Percentiles rank a stretch among this genome's conserved stretches.
Conservation (phyloP, 2,329 filamentous ascomycete species). For the Apiospora rasikravindrae region DNA sequence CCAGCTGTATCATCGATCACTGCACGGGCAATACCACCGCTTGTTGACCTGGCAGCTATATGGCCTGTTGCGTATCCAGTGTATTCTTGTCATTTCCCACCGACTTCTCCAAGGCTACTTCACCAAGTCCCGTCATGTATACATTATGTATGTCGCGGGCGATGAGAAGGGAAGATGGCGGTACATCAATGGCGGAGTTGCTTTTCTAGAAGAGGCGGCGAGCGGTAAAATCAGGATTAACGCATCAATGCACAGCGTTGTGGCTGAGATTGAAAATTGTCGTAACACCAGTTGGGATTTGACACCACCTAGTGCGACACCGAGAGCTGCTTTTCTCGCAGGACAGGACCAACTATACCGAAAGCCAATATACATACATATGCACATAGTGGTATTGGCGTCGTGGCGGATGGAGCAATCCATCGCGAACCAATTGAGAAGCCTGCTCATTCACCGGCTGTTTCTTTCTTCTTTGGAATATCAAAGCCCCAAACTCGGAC, state of each 20-base stretch:
- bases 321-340: conserved; percentile 7
- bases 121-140: too few relatives aligned
- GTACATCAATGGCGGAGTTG: not conserved
- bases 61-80: not conserved
- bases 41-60: not conserved
- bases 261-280: not conserved
- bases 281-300: not conserved
- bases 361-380: not conserved
- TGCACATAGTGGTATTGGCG: not conserved
- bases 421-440: not conserved
- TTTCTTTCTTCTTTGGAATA: not conserved
- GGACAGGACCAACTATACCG: not conserved
- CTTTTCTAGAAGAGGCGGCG: not conserved
- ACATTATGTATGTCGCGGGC: too few relatives aligned
- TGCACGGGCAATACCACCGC: not conserved
- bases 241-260: not conserved
- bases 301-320: not conserved
- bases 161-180: not conserved
- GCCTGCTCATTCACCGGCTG: not conserved
- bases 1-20: not conserved
- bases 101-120: not conserved
- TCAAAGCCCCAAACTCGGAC: not conserved
- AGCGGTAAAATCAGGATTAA: not conserved
- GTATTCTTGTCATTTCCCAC: not conserved
- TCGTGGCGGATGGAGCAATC: not conserved